Conservation (phyloP, 345 rosid genomes). For the Abelmoschus esculentus region DNA sequence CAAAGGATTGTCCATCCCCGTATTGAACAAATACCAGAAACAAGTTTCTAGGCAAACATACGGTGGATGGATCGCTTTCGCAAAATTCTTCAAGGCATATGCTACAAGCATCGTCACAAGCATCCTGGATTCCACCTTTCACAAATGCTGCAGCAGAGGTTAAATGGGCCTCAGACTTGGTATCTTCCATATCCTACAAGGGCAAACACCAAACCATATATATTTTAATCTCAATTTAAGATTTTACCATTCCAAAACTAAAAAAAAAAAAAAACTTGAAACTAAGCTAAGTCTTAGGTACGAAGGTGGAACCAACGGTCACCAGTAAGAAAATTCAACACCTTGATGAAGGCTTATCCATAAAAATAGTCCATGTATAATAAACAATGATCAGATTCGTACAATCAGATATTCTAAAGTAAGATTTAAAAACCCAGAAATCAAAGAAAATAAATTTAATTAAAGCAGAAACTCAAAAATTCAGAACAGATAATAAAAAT, state of each 20-base stretch:
- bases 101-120: constrained; percentile 97
- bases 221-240: neutral
- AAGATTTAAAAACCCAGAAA: neutral
- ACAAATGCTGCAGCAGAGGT: constrained; percentile 77
- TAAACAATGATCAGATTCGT: neutral
- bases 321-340: constrained; percentile 13
- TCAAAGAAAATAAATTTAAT: neutral
- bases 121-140: constrained; percentile 90
- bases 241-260: too few species aligned
- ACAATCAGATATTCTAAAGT: neutral
- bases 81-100: constrained; percentile 83
- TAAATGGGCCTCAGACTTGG: constrained; percentile 51
- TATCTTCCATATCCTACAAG: constrained; percentile 44
- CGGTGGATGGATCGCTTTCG: constrained; percentile 83
- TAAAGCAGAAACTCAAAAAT: neutral
- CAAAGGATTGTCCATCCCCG: constrained; percentile 1
- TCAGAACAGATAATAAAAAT: neutral
- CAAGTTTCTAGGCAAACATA: constrained; percentile 12
- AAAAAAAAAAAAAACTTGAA: too few species aligned
- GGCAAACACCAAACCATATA: neutral
- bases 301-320: too few species aligned
- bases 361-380: neutral
- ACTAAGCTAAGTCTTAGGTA: too few species aligned
- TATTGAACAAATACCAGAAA: neutral
- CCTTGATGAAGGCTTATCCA: neutral